phyloP scores from a whole-genome alignment of 176 grass and related monocot genomes.

The Rhynchospora pubera region DNA sequence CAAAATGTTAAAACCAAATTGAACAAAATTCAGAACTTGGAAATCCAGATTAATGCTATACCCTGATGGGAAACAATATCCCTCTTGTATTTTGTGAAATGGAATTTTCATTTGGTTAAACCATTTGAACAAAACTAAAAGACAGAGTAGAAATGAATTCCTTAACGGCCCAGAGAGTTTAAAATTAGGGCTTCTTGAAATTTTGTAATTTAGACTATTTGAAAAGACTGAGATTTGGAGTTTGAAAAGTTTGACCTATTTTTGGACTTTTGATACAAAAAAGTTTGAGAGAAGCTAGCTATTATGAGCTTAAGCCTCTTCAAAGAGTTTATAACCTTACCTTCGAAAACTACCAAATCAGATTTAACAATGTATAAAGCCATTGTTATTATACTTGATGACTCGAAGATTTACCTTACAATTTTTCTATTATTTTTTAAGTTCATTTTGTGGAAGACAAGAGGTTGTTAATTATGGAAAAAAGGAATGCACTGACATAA shows the following conservation, averaged over 20 bases:
- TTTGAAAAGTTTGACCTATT: neutral
- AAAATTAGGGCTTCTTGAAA: neutral
- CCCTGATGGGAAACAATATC: too few species aligned
- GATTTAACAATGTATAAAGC: neutral
- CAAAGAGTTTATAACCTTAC: neutral
- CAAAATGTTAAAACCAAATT: neutral
- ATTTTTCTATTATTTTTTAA: neutral
- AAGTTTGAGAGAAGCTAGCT: too few species aligned
- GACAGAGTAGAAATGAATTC: too few species aligned
- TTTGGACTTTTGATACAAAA: too few species aligned
- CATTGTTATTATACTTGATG: neutral
- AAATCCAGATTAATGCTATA: neutral
- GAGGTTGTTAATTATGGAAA: neutral
- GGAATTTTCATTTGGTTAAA: too few species aligned
- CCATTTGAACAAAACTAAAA: too few species aligned
- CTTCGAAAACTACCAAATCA: neutral
- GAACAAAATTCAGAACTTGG: neutral
- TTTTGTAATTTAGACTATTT: neutral
- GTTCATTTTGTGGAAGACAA: neutral
- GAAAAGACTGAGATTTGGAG: neutral
- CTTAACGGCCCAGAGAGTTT: too few species aligned
- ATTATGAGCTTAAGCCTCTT: neutral
- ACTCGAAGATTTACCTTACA: neutral
- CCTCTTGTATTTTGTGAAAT: too few species aligned
- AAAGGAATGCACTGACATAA: neutral